Evolutionary conservation across 257 asterid genomes (phyloP), one percentile per base, ranked within the genome.

Genomic region (Solanum arcanum): DNA sequence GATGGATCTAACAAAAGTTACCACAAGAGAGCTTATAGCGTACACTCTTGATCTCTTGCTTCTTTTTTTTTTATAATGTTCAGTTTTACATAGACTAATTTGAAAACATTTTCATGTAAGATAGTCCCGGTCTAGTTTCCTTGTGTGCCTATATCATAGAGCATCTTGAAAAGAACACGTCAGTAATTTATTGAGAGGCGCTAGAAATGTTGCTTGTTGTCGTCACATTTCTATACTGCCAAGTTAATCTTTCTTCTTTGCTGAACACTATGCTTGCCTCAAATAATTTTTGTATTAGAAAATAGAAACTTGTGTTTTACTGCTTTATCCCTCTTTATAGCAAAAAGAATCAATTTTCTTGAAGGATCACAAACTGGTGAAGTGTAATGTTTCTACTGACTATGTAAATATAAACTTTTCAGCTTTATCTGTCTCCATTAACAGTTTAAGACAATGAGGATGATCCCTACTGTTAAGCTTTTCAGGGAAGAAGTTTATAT

Each of bases 1-100:
- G 89, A 94, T 97, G 99, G 97, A 97, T 88, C 92, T 97, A 92
- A 90, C 98, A 33, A 92, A 92, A 93, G 97, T 97, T 85, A 93
- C 97, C 14, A 90, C 98, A 68, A 94, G 88, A 91, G 96, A 97
- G 88, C 96, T 97, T 83, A 97, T 97, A 86, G 92, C 95, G 98
- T 96, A 96, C 76, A 93, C 83, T 83, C 80, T 86, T 29, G 44
- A 20, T 81, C 60, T 49, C 59, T 81, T 31, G 47, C 47, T 47
- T 81, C 42, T 20, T 3, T 81, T 49, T 3, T 35, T 37, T 37
- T 37, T 37, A 6, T 37, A 6, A 12, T 27, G 23, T 46, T 81
- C 44, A 31, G 69, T 49, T 81, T 81, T 81, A 41, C 12, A 46
- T 49, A 49, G 29, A 11, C 14, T 49, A 81, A 47, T 29, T 81